These are phyloP conservation scores for Solanum medicagineum DNA, from an alignment of 257 asterid genomes.

Conservation along the genomic window DNA sequence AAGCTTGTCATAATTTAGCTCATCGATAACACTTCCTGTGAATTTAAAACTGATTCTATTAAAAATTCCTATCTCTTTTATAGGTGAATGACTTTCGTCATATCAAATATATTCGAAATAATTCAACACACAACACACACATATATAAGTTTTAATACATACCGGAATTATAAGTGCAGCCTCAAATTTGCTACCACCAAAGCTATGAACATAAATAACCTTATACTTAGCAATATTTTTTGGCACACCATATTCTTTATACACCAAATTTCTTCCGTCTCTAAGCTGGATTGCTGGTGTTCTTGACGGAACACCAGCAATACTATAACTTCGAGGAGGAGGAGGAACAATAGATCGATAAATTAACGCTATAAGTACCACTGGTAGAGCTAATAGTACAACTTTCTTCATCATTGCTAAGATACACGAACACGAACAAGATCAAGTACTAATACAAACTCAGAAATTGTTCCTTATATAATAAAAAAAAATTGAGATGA, in stretches of 20 bases:
- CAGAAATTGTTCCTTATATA: neutral
- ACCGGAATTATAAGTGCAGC: slow-evolving; percentile 46
- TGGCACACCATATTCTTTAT: slow-evolving; percentile 73
- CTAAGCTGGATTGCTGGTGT: slow-evolving; percentile 55
- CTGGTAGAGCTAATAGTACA: slow-evolving; percentile 20
- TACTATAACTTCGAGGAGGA: slow-evolving; percentile 50
- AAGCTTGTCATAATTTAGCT: no score
- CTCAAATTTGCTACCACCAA: slow-evolving; percentile 43
- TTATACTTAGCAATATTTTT: slow-evolving; percentile 45
- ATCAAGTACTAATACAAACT: neutral
- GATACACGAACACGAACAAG: neutral
- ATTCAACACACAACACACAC: neutral
- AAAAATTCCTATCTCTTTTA: neutral
- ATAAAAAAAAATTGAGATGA: no score
- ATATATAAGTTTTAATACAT: neutral
- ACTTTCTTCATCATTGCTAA: slow-evolving; percentile 4
- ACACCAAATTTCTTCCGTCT: slow-evolving; percentile 71
- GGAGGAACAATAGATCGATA: slow-evolving; percentile 49
- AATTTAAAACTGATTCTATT: no score
- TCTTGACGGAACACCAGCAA: slow-evolving; percentile 38
- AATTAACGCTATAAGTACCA: slow-evolving; percentile 44
- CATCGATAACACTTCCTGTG: no score
- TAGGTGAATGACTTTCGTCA: neutral
- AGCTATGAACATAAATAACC: slow-evolving; percentile 64
- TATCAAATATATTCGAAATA: neutral